Conservation (phyloP, 2,329 filamentous ascomycete species). For the Claviceps monticola region DNA sequence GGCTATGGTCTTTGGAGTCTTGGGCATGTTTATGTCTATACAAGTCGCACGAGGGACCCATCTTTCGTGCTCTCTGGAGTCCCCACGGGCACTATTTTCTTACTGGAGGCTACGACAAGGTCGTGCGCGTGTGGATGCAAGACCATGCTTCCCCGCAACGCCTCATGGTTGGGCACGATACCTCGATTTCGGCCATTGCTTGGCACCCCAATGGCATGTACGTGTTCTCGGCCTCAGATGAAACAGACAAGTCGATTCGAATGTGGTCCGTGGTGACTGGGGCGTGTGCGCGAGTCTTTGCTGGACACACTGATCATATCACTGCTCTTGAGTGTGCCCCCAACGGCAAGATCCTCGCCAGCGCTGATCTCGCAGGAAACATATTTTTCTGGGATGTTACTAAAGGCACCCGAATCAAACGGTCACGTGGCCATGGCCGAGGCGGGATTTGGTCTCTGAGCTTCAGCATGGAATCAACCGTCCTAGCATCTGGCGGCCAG, state of each 20-base stretch:
- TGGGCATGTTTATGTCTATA: conserved; percentile 92
- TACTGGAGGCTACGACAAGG: conserved; percentile 77
- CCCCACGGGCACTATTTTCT: conserved; percentile 94
- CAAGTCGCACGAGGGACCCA: conserved; percentile 79
- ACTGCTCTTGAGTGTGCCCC: conserved; percentile 75
- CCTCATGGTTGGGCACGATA: conserved; percentile 83
- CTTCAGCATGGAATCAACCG: conserved; percentile 84
- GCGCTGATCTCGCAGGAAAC: conserved; percentile 73
- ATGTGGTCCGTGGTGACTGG: conserved; percentile 96
- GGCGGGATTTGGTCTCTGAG: conserved; percentile 87
- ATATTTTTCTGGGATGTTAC: conserved; percentile 91
- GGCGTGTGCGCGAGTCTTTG: conserved; percentile 78
- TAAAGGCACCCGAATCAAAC: conserved; percentile 77
- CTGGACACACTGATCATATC: conserved; percentile 78
- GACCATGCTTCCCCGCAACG: conserved; percentile 83
- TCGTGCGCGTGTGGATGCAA: conserved; percentile 80
- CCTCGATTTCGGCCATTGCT: conserved; percentile 76
- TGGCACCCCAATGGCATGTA: conserved; percentile 95
- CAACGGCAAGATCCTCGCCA: conserved; percentile 81
- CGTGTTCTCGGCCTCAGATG: conserved; percentile 81
- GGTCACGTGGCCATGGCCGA: conserved; percentile 84
- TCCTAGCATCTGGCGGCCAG: conserved; percentile 79
- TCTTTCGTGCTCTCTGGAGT: conserved; percentile 80
- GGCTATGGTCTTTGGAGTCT: conserved; percentile 83
- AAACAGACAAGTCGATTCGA: conserved; percentile 73